A percentile compares a stretch with the other conserved stretches of the same genome.
Conservation (phyloP, 495 filamentous ascomycete genomes). For the Cercophora scortea region DNA sequence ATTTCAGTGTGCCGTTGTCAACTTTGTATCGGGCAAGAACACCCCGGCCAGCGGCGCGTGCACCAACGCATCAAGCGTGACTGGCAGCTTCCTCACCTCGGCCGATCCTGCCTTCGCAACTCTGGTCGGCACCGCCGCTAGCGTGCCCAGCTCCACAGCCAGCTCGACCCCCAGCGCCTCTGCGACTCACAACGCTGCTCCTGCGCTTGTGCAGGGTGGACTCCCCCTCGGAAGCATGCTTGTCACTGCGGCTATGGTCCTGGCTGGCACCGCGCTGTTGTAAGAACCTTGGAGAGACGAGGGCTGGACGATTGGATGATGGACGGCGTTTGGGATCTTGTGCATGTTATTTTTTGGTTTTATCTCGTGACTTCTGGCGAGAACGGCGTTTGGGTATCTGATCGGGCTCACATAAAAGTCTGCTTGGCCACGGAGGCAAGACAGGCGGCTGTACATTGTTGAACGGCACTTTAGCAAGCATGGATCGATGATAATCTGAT, state of each 20-base stretch:
- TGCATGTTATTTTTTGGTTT: background rate
- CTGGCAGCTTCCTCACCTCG: slow-evolving; percentile 17
- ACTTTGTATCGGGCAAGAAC: slow-evolving; percentile 37
- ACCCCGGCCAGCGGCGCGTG: slow-evolving; percentile 19
- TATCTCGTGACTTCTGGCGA: background rate
- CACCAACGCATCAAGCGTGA: slow-evolving; percentile 34
- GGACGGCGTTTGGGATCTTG: background rate
- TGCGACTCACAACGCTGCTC: slow-evolving; percentile 13
- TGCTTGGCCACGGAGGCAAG: background rate
- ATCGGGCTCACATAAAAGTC: background rate
- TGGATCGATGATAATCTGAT: no score
- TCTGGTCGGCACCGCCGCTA: slow-evolving; percentile 10
- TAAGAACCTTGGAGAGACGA: background rate
- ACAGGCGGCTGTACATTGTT: background rate
- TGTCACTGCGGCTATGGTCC: slow-evolving; percentile 12
- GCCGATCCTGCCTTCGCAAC: slow-evolving; percentile 25
- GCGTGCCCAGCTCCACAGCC: background rate
- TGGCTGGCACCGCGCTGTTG: slow-evolving; percentile 15
- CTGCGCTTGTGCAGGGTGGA: slow-evolving; percentile 1
- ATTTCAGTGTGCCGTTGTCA: slow-evolving; percentile 40
- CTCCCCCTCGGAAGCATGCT: slow-evolving; percentile 13
- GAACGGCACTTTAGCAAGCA: background rate
- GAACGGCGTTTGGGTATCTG: background rate
- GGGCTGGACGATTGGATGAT: no score
- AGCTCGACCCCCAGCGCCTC: slow-evolving; percentile 5